A percentile compares a stretch with the other conserved stretches of the same genome.
Conservation (phyloP, 108 stramenopile genomes). For the Chaetoceros tenuissimus region DNA sequence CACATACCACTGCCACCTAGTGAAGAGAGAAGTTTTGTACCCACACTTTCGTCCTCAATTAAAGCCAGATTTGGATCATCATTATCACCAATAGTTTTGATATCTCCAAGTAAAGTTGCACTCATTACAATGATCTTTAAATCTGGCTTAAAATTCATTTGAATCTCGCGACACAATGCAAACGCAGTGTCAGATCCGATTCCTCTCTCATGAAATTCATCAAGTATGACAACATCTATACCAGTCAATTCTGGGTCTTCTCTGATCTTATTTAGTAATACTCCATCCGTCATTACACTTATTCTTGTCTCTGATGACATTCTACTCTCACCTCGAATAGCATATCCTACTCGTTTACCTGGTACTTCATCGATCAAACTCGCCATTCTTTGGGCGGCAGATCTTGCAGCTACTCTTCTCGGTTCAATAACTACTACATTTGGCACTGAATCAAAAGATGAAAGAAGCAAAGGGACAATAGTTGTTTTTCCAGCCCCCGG, state of each 20-base stretch:
- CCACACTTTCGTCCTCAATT: conserved; percentile 7
- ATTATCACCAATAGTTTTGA: background rate
- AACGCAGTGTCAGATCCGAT: conserved; percentile 47
- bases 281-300: conserved; percentile 52
- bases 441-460: background rate
- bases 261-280: conserved; percentile 33
- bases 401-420: conserved; percentile 52
- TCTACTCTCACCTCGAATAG: conserved; percentile 42
- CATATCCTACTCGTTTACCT: conserved; percentile 41
- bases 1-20: conserved; percentile 37
- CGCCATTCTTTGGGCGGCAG: conserved; percentile 56
- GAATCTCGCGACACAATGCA: conserved; percentile 49
- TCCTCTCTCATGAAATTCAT: conserved; percentile 74
- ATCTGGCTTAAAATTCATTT: conserved; percentile 23
- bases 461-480: conserved; percentile 32
- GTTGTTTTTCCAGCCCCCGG: conserved; percentile 72
- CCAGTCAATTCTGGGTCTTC: conserved; percentile 44
- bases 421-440: conserved; percentile 45
- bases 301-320: conserved; percentile 23
- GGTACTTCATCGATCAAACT: conserved; percentile 19
- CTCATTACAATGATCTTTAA: conserved; percentile 52
- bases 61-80: conserved; percentile 4
- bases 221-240: conserved; percentile 32
- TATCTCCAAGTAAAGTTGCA: conserved; percentile 48
- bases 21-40: conserved; percentile 23